These are phyloP conservation scores for Xerocomus nothofagi DNA, from an alignment of 1,284 basidiomycete genomes.

Conservation along the genomic window DNA sequence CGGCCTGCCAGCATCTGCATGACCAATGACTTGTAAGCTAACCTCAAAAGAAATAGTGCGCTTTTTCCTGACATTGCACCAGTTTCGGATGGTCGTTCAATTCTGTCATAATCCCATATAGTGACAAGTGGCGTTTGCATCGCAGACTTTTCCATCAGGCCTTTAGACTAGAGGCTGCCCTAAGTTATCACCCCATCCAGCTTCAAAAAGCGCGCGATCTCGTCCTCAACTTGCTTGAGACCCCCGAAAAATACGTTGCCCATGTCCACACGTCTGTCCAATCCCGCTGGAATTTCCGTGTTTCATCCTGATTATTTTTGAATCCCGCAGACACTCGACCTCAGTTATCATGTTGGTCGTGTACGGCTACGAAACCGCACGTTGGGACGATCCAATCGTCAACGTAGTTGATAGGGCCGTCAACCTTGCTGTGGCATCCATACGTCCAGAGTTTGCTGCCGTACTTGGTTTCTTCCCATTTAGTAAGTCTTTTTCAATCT, in stretches of 20 bases:
- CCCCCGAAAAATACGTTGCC: conserved; percentile 15
- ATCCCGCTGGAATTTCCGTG: background rate
- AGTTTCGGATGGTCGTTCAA: conserved; percentile 35
- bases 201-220: conserved; percentile 30
- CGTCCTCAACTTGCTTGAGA: conserved; percentile 27
- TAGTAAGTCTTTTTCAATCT: conserved; percentile 12
- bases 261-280: conserved; percentile 31
- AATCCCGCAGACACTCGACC: conserved; percentile 24
- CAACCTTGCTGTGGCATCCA: conserved; percentile 19
- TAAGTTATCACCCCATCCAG: conserved; percentile 25
- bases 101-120: conserved; percentile 29
- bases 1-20: conserved; percentile 25
- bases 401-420: conserved; percentile 24
- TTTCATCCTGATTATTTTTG: background rate
- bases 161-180: conserved; percentile 25
- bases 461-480: conserved; percentile 31
- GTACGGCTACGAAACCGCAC: conserved; percentile 30
- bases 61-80: background rate
- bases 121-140: conserved; percentile 33
- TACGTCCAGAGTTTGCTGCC: conserved; percentile 30
- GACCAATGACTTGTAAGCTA: conserved; percentile 32
- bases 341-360: conserved; percentile 34
- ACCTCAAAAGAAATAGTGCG: background rate
- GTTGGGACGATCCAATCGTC: conserved; percentile 29
- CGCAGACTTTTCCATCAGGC: conserved; percentile 31